Evolutionary conservation across 2,329 filamentous ascomycete genomes (phyloP).

Genomic region (Sporothrix curviconia): DNA sequence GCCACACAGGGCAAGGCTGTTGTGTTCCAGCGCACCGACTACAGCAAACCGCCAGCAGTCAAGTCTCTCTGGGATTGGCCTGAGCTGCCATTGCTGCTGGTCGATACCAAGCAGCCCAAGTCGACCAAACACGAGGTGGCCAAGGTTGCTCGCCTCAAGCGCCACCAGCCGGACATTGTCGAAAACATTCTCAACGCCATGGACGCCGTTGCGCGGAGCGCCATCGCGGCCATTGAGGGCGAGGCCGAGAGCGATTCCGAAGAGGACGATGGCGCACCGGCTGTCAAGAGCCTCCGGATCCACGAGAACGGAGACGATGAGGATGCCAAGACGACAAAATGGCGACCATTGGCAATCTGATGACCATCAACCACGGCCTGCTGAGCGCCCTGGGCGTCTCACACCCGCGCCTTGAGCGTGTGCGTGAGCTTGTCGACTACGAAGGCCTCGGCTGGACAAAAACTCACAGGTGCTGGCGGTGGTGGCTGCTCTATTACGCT

Average conservation of each 20-base stretch:
- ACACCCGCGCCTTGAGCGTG: slow-evolving; percentile 84
- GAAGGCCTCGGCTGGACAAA: slow-evolving; percentile 92
- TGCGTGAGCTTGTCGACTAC: slow-evolving; percentile 85
- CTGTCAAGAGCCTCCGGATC: background rate
- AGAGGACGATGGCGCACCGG: slow-evolving; percentile 19
- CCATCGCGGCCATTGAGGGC: slow-evolving; percentile 45
- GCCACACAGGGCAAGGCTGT: slow-evolving; percentile 90
- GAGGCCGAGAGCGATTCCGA: slow-evolving; percentile 42
- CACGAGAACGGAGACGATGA: slow-evolving; percentile 53
- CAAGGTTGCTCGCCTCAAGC: slow-evolving; percentile 71
- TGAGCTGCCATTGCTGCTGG: slow-evolving; percentile 79
- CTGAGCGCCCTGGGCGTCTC: slow-evolving; percentile 89
- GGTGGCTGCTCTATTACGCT: slow-evolving; percentile 94
- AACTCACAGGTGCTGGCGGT: slow-evolving; percentile 90
- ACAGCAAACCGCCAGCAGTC: slow-evolving; percentile 69
- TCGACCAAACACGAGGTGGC: slow-evolving; percentile 79
- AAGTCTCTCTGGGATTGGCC: slow-evolving; percentile 79
- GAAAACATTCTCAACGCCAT: slow-evolving; percentile 79
- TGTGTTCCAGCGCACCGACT: slow-evolving; percentile 76
- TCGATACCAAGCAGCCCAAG: slow-evolving; percentile 82
- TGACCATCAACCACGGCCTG: slow-evolving; percentile 89
- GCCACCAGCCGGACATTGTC: slow-evolving; percentile 67
- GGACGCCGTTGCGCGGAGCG: slow-evolving; percentile 59
- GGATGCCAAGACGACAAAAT: slow-evolving; percentile 51
- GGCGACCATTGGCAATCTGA: slow-evolving; percentile 74